Base-by-base conservation (phyloP, 2,329 filamentous ascomycete genomes). In the Helotiales sp. region DNA sequence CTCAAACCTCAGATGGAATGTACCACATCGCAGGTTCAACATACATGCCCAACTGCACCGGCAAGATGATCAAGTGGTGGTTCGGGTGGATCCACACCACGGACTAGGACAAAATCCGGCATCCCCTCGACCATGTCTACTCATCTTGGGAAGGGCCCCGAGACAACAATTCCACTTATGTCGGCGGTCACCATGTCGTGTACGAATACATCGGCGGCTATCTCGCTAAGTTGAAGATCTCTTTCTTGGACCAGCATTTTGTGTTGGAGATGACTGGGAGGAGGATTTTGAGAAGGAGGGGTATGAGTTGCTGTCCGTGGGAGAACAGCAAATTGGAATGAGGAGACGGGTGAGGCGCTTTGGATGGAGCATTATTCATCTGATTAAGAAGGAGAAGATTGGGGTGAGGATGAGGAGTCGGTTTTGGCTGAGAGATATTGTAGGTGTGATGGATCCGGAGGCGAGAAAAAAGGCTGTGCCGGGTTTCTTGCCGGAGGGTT, bases 51-150 rank as follows among this genome's bases (percentile, higher is more conserved):
- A 57, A 61, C 22, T 67, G 61, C 34, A 60, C 65, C 6, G 28
- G 30, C 11, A 61, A 30, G 6, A 67, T 66, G 65, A 67, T 67
- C 20, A 55, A 43, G 10, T 67, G 65, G 65, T 67, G 65, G 60
- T 67, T 67, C 32, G 65, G 65, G 20, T 67, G 47, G 43, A 54
- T 67, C 4, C 43, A 67, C 17, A 55, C 26, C n/a, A 67, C 61
- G 1, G 54, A 63, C n/a, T 45, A 67, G 37, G 64, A 67, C 55
- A 63, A 63, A 37, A 61, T 67, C 60, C 64, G 65, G 65, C 65
- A 67, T 32, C 65, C 65, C 15, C 30, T 37, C 11, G 65, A 67
- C 50, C 61, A 67, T 11, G 55, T 67, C 15, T 67, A 54, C n/a
- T 54, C 32, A 15, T 28, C 28, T 11, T 63, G 65, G 61, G 61